phyloP scores from a whole-genome alignment of 371 early-diverging fungal species.

The Saksenaea vasiformis region DNA sequence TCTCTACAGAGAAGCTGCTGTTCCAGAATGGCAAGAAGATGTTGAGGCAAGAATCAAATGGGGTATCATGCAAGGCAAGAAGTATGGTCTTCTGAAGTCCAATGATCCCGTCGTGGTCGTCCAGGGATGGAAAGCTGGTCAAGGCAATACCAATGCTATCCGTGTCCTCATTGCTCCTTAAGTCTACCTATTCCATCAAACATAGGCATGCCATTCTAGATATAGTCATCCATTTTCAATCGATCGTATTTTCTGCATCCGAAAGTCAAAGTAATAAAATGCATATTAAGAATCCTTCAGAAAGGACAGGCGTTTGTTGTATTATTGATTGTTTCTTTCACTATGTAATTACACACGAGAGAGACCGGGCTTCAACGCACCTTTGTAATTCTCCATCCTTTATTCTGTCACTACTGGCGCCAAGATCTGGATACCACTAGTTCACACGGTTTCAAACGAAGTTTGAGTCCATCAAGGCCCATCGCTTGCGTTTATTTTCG shows the following conservation, averaged over 20 bases:
- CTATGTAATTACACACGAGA: no score
- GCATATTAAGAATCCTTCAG: background rate
- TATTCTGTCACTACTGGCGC: no score
- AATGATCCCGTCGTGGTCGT: constrained; percentile 69
- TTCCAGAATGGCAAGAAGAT: constrained; percentile 61
- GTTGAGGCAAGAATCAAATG: constrained; percentile 68
- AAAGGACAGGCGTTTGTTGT: background rate
- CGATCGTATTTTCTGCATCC: background rate
- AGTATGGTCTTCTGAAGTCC: constrained; percentile 55
- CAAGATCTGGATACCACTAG: no score
- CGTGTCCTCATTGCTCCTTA: constrained; percentile 59
- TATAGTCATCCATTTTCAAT: background rate
- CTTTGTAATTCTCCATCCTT: no score
- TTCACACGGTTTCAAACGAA: no score
- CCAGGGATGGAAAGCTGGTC: constrained; percentile 77
- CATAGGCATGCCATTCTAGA: background rate
- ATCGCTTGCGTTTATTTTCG: no score
- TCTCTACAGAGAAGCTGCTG: constrained; percentile 57
- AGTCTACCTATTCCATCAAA: background rate
- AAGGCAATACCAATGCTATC: constrained; percentile 76
- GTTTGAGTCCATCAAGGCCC: no score
- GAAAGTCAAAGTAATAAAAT: background rate
- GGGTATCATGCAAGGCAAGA: constrained; percentile 60
- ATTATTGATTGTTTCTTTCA: no score
- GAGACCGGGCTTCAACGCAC: no score